Evolutionary conservation across 1,139 yeast genomes (phyloP).

Genomic region (Ogataea hybrid): DNA sequence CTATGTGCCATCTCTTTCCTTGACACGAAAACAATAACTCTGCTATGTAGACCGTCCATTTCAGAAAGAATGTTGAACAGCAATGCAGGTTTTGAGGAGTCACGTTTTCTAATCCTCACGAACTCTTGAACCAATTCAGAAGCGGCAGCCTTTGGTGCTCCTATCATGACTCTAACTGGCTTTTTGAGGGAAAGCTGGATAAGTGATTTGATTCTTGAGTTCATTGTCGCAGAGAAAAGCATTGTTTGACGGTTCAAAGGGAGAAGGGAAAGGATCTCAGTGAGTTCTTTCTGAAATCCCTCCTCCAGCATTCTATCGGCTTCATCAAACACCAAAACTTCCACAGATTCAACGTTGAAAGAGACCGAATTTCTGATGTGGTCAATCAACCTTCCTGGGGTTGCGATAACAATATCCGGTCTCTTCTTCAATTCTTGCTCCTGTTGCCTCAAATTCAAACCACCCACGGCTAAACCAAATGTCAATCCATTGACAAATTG

Average conservation of each 20-base stretch:
- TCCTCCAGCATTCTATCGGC: conserved; percentile 99
- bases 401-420: conserved; percentile 95
- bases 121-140: conserved; percentile 86
- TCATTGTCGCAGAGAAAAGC: conserved; percentile 97
- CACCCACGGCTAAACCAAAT: conserved; percentile 97
- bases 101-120: conserved; percentile 90
- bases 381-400: conserved; percentile 96
- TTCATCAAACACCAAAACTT: conserved; percentile 90
- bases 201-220: conserved; percentile 82
- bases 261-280: conserved; percentile 80
- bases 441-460: conserved; percentile 89
- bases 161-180: conserved; percentile 94
- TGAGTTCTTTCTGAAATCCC: conserved; percentile 93
- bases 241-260: conserved; percentile 93
- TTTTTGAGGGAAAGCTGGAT: conserved; percentile 82
- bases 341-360: conserved; percentile 86
- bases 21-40: conserved; percentile 87
- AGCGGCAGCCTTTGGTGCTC: conserved; percentile 94
- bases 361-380: conserved; percentile 94
- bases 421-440: conserved; percentile 89
- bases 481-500: conserved; percentile 71
- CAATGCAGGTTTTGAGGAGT: conserved; percentile 77
- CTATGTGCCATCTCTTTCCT: conserved; percentile 89
- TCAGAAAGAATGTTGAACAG: conserved; percentile 67
- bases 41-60: conserved; percentile 56